phyloP scores from a whole-genome alignment of 78 protist species.

The Planoprotostelium fungivorum region DNA sequence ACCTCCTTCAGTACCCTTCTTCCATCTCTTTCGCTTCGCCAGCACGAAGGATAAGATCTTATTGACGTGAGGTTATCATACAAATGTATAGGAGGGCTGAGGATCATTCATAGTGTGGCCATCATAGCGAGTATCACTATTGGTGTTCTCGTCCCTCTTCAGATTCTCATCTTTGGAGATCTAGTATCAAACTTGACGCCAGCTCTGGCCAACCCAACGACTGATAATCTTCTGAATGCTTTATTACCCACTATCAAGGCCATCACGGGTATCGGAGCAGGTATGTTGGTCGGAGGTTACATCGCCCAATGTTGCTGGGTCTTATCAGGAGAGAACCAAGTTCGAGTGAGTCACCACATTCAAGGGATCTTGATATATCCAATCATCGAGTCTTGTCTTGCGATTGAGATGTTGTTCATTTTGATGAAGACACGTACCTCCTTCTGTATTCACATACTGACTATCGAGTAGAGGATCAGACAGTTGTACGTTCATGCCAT shows the following conservation, averaged over 20 bases:
- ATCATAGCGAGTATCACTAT: not conserved
- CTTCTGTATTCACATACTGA: not conserved
- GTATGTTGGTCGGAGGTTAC: not conserved
- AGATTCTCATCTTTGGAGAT: not conserved
- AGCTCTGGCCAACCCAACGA: not conserved
- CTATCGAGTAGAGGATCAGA: too few species aligned
- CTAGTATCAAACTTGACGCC: not conserved
- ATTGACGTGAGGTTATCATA: too few species aligned
- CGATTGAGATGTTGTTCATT: too few species aligned
- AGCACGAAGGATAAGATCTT: too few species aligned
- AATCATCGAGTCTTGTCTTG: too few species aligned
- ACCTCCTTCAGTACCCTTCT: too few species aligned
- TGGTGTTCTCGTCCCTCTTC: not conserved
- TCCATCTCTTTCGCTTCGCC: too few species aligned
- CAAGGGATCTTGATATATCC: not conserved
- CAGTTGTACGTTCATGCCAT: constrained; percentile 49
- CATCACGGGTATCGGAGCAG: not conserved
- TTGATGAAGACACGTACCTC: too few species aligned
- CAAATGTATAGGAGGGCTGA: too few species aligned
- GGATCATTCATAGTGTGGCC: not conserved
- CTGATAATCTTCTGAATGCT: not conserved
- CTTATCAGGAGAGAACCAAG: not conserved
- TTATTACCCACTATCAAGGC: not conserved
- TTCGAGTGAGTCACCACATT: not conserved
- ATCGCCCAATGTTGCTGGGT: not conserved